phyloP scores from a whole-genome alignment of 495 filamentous ascomycete species.

The Aspergillus indologenus region DNA sequence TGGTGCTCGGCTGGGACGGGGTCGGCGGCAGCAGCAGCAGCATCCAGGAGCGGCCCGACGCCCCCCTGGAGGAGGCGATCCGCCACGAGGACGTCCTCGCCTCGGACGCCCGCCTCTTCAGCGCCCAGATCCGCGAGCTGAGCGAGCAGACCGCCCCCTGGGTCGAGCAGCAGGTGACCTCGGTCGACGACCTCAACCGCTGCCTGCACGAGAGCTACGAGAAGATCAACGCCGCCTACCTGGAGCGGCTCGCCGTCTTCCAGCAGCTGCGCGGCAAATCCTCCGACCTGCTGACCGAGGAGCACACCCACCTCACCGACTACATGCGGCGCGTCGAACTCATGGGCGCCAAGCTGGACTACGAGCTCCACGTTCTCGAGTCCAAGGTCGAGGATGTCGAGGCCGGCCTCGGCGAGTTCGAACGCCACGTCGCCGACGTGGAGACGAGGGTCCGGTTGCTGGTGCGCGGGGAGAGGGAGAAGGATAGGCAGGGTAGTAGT shows the following conservation, averaged over 20 bases:
- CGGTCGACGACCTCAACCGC: constrained; percentile 61
- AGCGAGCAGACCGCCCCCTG: constrained; percentile 55
- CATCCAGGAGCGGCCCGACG: constrained; percentile 23
- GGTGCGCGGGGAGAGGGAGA: constrained; percentile 60
- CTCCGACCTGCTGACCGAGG: constrained; percentile 63
- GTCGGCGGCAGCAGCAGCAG: constrained; percentile 25
- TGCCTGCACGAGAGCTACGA: constrained; percentile 58
- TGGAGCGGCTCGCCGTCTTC: constrained; percentile 63
- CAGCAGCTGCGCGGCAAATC: constrained; percentile 60
- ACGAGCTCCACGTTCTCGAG: constrained; percentile 79
- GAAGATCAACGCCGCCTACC: constrained; percentile 64
- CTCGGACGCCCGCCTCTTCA: constrained; percentile 61
- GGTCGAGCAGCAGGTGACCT: constrained; percentile 61
- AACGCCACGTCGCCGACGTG: constrained; percentile 72
- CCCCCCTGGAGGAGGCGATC: constrained; percentile 42
- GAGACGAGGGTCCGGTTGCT: constrained; percentile 72
- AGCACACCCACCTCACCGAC: constrained; percentile 66
- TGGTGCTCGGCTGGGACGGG: constrained; percentile 67
- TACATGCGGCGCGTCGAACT: constrained; percentile 77
- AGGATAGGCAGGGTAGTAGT: constrained; percentile 13
- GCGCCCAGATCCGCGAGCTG: constrained; percentile 46
- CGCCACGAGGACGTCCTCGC: constrained; percentile 48
- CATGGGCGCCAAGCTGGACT: constrained; percentile 85
- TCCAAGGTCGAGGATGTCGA: constrained; percentile 88
- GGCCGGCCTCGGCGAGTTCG: constrained; percentile 75